Conservation (phyloP, 2,329 filamentous ascomycete genomes). For the Claviceps pazoutovae region DNA sequence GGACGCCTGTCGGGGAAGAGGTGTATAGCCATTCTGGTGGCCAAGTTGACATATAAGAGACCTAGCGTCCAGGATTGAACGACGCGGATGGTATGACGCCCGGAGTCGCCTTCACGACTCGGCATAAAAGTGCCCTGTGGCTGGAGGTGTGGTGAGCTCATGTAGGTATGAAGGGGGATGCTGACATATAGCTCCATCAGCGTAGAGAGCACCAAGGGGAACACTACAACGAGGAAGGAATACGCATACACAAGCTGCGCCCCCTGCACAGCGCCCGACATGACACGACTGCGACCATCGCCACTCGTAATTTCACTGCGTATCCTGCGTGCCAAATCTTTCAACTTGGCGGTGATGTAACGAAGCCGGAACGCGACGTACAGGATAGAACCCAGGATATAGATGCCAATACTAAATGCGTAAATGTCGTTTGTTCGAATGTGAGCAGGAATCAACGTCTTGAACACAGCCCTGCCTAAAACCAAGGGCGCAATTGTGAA, state of each 20-base stretch:
- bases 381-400: constrained; percentile 54
- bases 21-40: constrained; percentile 52
- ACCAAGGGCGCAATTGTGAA: constrained; percentile 78
- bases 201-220: constrained; percentile 67
- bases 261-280: constrained; percentile 17
- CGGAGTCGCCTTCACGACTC: constrained; percentile 10
- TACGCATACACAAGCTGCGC: constrained; percentile 58
- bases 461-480: constrained; percentile 69
- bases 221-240: constrained; percentile 56
- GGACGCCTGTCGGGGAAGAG: constrained; percentile 56
- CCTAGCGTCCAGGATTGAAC: constrained; percentile 92
- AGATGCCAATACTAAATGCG: constrained; percentile 83
- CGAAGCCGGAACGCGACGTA: constrained; percentile 46
- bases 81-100: constrained; percentile 61
- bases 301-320: constrained; percentile 12
- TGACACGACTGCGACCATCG: constrained; percentile 12
- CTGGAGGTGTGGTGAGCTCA: constrained; percentile 29
- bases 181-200: constrained; percentile 80
- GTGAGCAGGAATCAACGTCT: constrained; percentile 53
- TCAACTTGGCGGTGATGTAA: constrained; percentile 21
- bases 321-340: constrained; percentile 15
- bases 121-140: constrained; percentile 12
- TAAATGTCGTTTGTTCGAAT: constrained; percentile 87
- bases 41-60: constrained; percentile 76
- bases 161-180: constrained; percentile 72